Evolutionary conservation across 108 stramenopile species (phyloP).

Genomic region (Chaetoceros tenuissimus): DNA sequence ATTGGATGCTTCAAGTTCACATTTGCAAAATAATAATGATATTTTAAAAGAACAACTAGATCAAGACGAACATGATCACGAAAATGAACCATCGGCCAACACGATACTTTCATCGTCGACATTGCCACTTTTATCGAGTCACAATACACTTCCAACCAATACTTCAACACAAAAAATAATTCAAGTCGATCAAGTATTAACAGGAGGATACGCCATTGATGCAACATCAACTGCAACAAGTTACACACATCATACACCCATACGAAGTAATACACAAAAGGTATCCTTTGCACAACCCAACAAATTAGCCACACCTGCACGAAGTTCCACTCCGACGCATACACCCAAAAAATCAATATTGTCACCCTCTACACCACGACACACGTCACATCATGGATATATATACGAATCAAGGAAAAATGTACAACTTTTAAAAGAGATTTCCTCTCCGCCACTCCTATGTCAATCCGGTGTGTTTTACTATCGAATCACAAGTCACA

Average conservation of each 20-base stretch:
- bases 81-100: background rate
- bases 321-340: slow-evolving; percentile 3
- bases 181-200: slow-evolving; percentile 65
- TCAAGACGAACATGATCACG: slow-evolving; percentile 1
- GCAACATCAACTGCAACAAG: slow-evolving; percentile 4
- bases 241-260: slow-evolving; percentile 2
- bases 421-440: slow-evolving; percentile 32
- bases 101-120: slow-evolving; percentile 1
- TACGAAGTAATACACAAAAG: slow-evolving; percentile 1
- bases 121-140: background rate
- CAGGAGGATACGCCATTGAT: slow-evolving; percentile 71
- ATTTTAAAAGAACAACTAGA: background rate
- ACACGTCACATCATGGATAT: slow-evolving; percentile 15
- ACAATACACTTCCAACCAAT: background rate
- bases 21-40: slow-evolving; percentile 17
- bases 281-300: slow-evolving; percentile 16
- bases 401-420: slow-evolving; percentile 8
- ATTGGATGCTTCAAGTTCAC: slow-evolving; percentile 8
- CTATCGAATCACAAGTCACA: slow-evolving; percentile 51
- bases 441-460: slow-evolving; percentile 15
- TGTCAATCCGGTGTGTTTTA: slow-evolving; percentile 49
- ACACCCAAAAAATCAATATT: background rate
- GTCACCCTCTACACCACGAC: slow-evolving; percentile 12
- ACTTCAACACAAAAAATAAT: slow-evolving; percentile 14
- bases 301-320: background rate